Conservation (phyloP, 768 basidiomycete species). For the Amanita pseudoporphyria region DNA sequence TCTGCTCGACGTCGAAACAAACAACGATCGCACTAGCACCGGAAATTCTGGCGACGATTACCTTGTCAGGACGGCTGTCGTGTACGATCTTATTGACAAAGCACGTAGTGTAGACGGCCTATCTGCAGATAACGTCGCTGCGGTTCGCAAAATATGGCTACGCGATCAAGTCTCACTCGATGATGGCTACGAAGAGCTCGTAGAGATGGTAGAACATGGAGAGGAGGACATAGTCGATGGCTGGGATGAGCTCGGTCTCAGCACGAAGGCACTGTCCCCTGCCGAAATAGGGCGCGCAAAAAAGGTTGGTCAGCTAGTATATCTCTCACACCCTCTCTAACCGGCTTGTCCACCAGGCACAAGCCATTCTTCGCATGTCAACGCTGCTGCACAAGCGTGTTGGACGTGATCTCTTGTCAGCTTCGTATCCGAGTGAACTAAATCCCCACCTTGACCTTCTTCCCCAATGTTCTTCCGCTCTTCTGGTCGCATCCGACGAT, state of each 20-base stretch:
- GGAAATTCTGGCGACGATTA: slow-evolving; percentile 33
- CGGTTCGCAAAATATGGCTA: slow-evolving; percentile 44
- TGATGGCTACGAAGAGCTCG: slow-evolving; percentile 52
- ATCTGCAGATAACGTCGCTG: slow-evolving; percentile 45
- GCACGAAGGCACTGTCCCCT: slow-evolving; percentile 30
- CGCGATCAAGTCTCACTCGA: slow-evolving; percentile 46
- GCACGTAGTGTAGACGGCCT: slow-evolving; percentile 46
- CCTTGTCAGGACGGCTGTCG: slow-evolving; percentile 44
- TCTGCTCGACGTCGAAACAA: slow-evolving; percentile 27
- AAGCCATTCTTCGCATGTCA: slow-evolving; percentile 47
- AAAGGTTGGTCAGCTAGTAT: slow-evolving; percentile 30
- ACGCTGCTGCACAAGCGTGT: slow-evolving; percentile 57
- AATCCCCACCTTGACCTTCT: slow-evolving; percentile 39
- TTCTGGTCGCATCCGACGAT: slow-evolving; percentile 54
- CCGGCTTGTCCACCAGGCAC: slow-evolving; percentile 36
- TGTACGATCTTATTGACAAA: slow-evolving; percentile 51
- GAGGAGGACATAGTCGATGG: slow-evolving; percentile 37
- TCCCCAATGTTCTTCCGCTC: slow-evolving; percentile 35
- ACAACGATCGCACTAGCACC: slow-evolving; percentile 11
- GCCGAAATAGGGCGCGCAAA: slow-evolving; percentile 48
- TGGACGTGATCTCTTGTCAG: slow-evolving; percentile 37
- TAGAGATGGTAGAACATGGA: slow-evolving; percentile 38
- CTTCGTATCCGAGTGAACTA: slow-evolving; percentile 11
- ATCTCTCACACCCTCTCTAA: not conserved
- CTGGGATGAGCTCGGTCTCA: slow-evolving; percentile 56